Conservation (phyloP, 305 asterid genomes). For the Fraxinus sp. region DNA sequence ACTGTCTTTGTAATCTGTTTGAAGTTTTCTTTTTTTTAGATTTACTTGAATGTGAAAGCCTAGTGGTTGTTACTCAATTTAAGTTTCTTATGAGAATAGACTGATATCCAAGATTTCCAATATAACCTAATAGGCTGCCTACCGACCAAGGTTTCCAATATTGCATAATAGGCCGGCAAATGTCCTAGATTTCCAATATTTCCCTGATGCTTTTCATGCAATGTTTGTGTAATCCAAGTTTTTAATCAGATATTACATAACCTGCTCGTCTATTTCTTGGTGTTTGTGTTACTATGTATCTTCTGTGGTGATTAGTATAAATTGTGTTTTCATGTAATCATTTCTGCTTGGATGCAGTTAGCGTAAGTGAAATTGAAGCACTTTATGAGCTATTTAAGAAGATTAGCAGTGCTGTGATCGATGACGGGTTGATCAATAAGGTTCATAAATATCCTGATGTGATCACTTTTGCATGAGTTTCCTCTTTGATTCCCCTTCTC, state of each 20-base stretch:
- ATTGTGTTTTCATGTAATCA: constrained; percentile 5
- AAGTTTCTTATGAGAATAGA: not conserved
- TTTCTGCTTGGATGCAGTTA: constrained; percentile 54
- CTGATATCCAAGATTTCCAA: not conserved
- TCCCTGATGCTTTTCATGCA: not conserved
- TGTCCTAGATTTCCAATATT: not conserved
- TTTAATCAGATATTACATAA: constrained; percentile 3
- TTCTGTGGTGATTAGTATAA: constrained; percentile 16
- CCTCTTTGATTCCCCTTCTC: not conserved
- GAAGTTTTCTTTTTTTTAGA: not conserved
- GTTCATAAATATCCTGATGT: constrained; percentile 30
- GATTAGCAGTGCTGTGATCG: constrained; percentile 98
- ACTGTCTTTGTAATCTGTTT: constrained; percentile 2
- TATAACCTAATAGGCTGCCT: not conserved
- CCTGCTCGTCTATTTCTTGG: not conserved
- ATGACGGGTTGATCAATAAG: constrained; percentile 97
- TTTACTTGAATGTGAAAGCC: not conserved
- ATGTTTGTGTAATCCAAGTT: not conserved
- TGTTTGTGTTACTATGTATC: not conserved
- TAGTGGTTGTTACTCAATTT: not conserved
- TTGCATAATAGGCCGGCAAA: not conserved
- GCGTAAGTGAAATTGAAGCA: constrained; percentile 97
- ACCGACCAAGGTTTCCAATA: not conserved
- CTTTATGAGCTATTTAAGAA: constrained; percentile 93
- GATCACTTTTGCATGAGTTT: constrained; percentile 1